Base-by-base conservation (phyloP, 129 eudicot genomes). In the Flaveria bidentis region DNA sequence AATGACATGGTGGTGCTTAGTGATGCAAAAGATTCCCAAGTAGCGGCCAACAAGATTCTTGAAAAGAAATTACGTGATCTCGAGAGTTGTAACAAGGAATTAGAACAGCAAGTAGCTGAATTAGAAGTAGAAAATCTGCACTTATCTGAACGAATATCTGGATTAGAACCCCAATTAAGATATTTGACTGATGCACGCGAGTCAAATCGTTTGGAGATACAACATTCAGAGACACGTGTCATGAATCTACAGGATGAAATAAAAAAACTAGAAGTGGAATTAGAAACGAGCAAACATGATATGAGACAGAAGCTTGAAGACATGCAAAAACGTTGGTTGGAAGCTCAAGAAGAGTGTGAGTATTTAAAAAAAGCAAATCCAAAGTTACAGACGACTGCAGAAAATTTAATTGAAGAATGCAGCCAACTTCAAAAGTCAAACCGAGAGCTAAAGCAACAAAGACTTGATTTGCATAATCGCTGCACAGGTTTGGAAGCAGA, bases 291-390 rank as follows among this genome's bases (percentile, higher is more conserved):
- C 68, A 90, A 86, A 78, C 78, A 68, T 72, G 86, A 80, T 41
- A 82, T 82, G 86, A 90, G 73, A 57, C 81, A 84, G 80, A 88
- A 86, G 74, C 39, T 86, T 70, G 33, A 76, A 57, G 89, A 86
- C 63, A 82, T 88, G 93, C 86, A 82, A 78, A 81, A 79, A 10
- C 83, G 85, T 80, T 90, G 91, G 91, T 78, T 86, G 58, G 96
- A 86, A 72, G 89, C 96, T 69, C 89, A 90, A 86, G 93, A 88
- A 68, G 91, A 84, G 81, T 84, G 93, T 26, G 87, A 80, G 75
- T 78, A 82, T 82, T 73, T 90, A 51, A 86, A 81, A 74, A 86
- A 84, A 74, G 85, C 87, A 61, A 90, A 90, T 30, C 88, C 90
- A 28, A 86, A 78, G 65, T 71, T 90, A 57, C 91, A 90, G 65